Percentiles rank a stretch among this genome's conserved stretches.
Conservation (phyloP, 2,329 filamentous ascomycete genomes). For the Epichloe hybrida region DNA sequence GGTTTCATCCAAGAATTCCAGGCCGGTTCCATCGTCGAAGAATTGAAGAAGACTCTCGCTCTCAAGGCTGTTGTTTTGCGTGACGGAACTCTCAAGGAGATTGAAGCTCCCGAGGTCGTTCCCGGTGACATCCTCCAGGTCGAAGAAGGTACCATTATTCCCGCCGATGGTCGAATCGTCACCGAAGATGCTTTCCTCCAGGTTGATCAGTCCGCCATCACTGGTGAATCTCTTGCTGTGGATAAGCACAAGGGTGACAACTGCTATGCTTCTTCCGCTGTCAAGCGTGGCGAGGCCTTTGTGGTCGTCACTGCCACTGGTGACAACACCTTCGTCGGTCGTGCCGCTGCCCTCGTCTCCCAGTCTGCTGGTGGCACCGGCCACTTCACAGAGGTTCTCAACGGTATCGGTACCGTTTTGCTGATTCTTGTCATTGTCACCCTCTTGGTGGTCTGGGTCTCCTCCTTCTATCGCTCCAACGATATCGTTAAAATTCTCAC, state of each 20-base stretch:
- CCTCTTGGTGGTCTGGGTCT: conserved; percentile 71
- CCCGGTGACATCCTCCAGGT: conserved; percentile 83
- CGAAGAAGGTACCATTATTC: conserved; percentile 83
- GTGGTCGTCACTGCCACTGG: conserved; percentile 72
- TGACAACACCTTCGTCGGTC: conserved; percentile 83
- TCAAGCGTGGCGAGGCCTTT: conserved; percentile 83
- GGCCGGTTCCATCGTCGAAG: conserved; percentile 79
- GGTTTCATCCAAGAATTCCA: conserved; percentile 86
- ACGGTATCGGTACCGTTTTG: conserved; percentile 71
- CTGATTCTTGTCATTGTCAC: conserved; percentile 70
- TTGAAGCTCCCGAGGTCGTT: conserved; percentile 69
- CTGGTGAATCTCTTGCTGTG: conserved; percentile 80
- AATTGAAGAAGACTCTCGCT: conserved; percentile 80
- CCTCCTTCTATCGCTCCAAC: conserved; percentile 80
- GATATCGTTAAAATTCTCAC: conserved; percentile 55
- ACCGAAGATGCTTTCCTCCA: conserved; percentile 76
- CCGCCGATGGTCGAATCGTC: conserved; percentile 75
- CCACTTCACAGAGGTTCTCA: conserved; percentile 85
- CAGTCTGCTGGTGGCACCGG: conserved; percentile 60
- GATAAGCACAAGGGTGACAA: conserved; percentile 74
- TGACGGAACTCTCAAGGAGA: conserved; percentile 60
- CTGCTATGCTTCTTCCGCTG: conserved; percentile 73
- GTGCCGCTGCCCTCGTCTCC: conserved; percentile 73
- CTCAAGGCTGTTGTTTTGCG: conserved; percentile 79
- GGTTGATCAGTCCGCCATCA: conserved; percentile 85